Conservation (phyloP, 23 red algal genomes). For the Gracilariopsis chorda region DNA sequence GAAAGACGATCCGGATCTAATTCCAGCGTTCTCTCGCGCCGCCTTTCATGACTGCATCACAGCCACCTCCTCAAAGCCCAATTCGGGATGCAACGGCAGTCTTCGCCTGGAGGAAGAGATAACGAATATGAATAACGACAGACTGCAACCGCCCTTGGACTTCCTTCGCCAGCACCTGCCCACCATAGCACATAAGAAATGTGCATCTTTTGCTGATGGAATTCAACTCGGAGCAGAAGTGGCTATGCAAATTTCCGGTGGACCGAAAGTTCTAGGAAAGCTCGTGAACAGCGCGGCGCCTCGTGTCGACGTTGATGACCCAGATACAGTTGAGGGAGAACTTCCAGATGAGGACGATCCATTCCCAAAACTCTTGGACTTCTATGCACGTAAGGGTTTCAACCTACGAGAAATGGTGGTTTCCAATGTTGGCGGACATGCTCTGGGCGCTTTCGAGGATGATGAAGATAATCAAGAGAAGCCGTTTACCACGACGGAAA, state of each 20-base stretch:
- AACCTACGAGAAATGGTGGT: conserved; percentile 30
- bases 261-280: background rate
- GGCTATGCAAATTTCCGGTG: conserved; percentile 9
- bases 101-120: conserved; percentile 19
- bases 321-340: conserved; percentile 3
- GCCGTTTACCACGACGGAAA: conserved; percentile 13
- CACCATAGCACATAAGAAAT: background rate
- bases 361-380: background rate
- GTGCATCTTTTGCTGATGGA: conserved; percentile 25
- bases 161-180: background rate
- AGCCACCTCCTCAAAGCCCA: conserved; percentile 7
- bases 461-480: conserved; percentile 18
- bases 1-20: background rate
- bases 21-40: conserved; percentile 3
- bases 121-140: background rate
- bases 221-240: conserved; percentile 1
- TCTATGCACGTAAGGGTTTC: conserved; percentile 14
- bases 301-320: conserved; percentile 3
- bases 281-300: background rate
- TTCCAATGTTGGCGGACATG: conserved; percentile 27
- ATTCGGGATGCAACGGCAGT: conserved; percentile 38
- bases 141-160: background rate
- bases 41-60: conserved; percentile 59
- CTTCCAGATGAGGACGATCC: conserved; percentile 4
- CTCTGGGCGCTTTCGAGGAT: conserved; percentile 14